phyloP scores from a whole-genome alignment of 768 basidiomycete genomes.

The Omphalotus guepiniiformis region DNA sequence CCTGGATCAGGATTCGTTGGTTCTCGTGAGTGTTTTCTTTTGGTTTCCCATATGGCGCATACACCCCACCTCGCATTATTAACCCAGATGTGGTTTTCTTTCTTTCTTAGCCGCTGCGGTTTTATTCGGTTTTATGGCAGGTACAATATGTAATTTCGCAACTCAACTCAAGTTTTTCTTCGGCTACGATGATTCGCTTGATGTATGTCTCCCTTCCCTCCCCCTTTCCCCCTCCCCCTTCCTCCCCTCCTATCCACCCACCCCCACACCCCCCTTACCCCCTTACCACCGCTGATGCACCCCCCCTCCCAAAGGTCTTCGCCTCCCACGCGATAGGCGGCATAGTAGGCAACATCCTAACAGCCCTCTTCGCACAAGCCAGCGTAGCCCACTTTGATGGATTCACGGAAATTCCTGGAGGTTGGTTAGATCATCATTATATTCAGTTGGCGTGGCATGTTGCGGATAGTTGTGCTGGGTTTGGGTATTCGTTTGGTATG shows the following conservation, averaged over 20 bases:
- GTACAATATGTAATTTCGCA: conserved; percentile 86
- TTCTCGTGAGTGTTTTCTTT: conserved; percentile 42
- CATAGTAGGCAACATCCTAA: conserved; percentile 76
- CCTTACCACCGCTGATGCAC: not conserved
- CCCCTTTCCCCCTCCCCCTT: not conserved
- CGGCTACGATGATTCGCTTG: conserved; percentile 74
- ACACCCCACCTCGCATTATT: not conserved
- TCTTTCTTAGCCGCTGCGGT: conserved; percentile 70
- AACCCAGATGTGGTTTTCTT: not conserved
- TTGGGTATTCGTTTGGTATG: conserved; percentile 70
- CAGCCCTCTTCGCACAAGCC: conserved; percentile 82
- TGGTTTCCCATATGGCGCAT: conserved; percentile 10
- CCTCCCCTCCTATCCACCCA: not conserved
- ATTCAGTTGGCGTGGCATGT: conserved; percentile 84
- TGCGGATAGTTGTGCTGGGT: conserved; percentile 63
- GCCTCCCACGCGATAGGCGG: conserved; percentile 84
- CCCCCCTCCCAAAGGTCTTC: conserved; percentile 64
- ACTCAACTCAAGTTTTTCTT: conserved; percentile 87
- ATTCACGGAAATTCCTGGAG: conserved; percentile 58
- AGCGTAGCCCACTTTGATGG: conserved; percentile 84
- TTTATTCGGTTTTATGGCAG: conserved; percentile 79
- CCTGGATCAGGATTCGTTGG: conserved; percentile 81
- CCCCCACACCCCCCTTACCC: too few species aligned
- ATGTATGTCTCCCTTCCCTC: conserved; percentile 41
- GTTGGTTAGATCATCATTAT: conserved; percentile 83